Evolutionary conservation across 1,284 basidiomycete genomes (phyloP).

Genomic region (Ganoderma meredithae): DNA sequence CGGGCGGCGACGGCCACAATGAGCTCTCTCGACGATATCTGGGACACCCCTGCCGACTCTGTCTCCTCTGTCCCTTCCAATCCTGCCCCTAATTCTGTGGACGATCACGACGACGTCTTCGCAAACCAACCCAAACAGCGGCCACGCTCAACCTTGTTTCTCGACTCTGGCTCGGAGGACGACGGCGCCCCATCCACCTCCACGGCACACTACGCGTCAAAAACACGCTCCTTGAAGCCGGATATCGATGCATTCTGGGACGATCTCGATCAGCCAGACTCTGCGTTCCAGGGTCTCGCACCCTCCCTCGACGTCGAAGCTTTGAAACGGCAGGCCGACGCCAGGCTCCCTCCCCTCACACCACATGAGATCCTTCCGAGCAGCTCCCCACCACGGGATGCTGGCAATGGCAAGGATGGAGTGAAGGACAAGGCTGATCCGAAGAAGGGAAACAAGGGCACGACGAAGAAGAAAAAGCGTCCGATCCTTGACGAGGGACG

Average conservation of each 20-base stretch:
- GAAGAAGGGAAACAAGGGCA: constrained; percentile 44
- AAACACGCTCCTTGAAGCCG: constrained; percentile 35
- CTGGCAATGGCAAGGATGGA: constrained; percentile 27
- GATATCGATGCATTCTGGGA: constrained; percentile 73
- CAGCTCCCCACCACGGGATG: constrained; percentile 53
- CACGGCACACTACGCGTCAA: constrained; percentile 30
- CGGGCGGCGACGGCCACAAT: constrained; percentile 39
- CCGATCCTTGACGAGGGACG: constrained; percentile 76
- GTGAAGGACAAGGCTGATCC: constrained; percentile 37
- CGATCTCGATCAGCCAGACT: constrained; percentile 50
- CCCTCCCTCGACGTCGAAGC: constrained; percentile 58
- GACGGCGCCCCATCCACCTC: constrained; percentile 37
- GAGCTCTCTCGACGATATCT: constrained; percentile 49
- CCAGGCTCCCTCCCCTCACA: constrained; percentile 41
- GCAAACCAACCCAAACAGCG: constrained; percentile 35
- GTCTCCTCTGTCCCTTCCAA: constrained; percentile 27
- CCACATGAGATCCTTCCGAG: constrained; percentile 55
- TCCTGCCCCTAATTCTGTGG: not conserved
- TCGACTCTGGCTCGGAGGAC: constrained; percentile 58
- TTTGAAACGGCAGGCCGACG: constrained; percentile 61
- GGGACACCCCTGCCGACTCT: constrained; percentile 50
- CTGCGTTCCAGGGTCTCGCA: constrained; percentile 50
- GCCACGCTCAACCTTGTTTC: constrained; percentile 53
- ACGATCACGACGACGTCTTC: constrained; percentile 20
- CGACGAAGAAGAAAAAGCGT: constrained; percentile 50